phyloP scores from a whole-genome alignment of 2,329 filamentous ascomycete genomes.

The Botrytis galanthina region DNA sequence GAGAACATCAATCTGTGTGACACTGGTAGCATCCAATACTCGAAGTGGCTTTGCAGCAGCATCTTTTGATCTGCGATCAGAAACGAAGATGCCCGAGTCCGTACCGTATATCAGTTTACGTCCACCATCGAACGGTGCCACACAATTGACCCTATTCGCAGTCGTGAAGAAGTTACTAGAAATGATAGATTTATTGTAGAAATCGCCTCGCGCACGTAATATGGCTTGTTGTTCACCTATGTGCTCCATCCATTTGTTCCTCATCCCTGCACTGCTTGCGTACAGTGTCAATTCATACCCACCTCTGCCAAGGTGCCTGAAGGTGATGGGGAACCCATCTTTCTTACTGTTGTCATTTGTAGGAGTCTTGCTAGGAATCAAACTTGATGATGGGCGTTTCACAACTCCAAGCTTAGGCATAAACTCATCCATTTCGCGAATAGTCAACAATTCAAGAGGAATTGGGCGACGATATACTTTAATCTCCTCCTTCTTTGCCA shows the following conservation, averaged over 20 bases:
- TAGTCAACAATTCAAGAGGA: slow-evolving; percentile 86
- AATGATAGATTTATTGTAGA: slow-evolving; percentile 73
- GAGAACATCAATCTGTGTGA: slow-evolving; percentile 93
- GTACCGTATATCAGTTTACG: slow-evolving; percentile 93
- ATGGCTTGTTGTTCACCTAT: slow-evolving; percentile 89
- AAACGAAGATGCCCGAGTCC: slow-evolving; percentile 88
- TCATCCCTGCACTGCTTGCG: slow-evolving; percentile 77
- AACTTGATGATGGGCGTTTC: slow-evolving; percentile 84
- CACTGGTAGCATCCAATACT: slow-evolving; percentile 80
- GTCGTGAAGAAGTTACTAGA: slow-evolving; percentile 60
- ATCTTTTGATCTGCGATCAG: slow-evolving; percentile 86
- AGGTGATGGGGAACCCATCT: slow-evolving; percentile 92
- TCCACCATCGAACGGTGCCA: slow-evolving; percentile 91
- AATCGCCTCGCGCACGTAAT: slow-evolving; percentile 81
- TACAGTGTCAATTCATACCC: slow-evolving; percentile 91
- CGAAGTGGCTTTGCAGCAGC: slow-evolving; percentile 69
- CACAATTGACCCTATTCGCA: slow-evolving; percentile 86
- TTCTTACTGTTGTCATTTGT: slow-evolving; percentile 56
- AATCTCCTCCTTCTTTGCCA: slow-evolving; percentile 90
- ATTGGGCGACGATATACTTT: slow-evolving; percentile 95
- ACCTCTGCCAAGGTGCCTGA: slow-evolving; percentile 91
- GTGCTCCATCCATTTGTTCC: slow-evolving; percentile 95
- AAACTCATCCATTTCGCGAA: slow-evolving; percentile 96
- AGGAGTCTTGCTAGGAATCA: slow-evolving; percentile 62
- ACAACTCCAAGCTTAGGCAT: slow-evolving; percentile 76